These are phyloP conservation scores for Favolaschia claudopus DNA, from an alignment of 768 basidiomycete genomes.

Conservation along the genomic window DNA sequence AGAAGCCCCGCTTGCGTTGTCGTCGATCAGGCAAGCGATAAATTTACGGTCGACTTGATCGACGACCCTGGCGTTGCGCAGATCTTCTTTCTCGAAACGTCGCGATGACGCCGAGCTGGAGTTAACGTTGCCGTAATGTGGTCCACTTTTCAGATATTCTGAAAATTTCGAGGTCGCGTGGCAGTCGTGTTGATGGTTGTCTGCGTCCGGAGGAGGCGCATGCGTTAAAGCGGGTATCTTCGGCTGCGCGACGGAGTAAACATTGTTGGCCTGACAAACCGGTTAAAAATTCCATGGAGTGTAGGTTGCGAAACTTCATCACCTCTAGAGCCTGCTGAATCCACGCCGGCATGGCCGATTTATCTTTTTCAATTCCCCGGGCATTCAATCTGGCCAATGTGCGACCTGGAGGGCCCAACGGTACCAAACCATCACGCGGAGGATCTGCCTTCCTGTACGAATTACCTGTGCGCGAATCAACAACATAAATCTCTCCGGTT, in stretches of 20 bases:
- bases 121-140: conserved; percentile 15
- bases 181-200: conserved; percentile 10
- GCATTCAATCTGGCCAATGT: conserved; percentile 30
- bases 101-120: conserved; percentile 31
- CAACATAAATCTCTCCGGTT: conserved; percentile 63
- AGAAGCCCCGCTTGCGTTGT: too few species aligned
- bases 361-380: conserved; percentile 13
- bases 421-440: conserved; percentile 33
- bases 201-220: conserved; percentile 13
- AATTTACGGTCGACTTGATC: conserved; percentile 93
- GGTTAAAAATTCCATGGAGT: conserved; percentile 8
- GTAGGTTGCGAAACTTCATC: conserved; percentile 19
- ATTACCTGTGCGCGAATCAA: conserved; percentile 76
- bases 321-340: conserved; percentile 68
- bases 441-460: conserved; percentile 51
- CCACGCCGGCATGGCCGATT: conserved; percentile 62
- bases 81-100: conserved; percentile 59
- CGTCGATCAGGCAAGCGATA: conserved; percentile 72
- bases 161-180: conserved; percentile 18
- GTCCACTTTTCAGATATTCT: conserved; percentile 26
- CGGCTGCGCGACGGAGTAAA: conserved; percentile 58
- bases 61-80: conserved; percentile 67
- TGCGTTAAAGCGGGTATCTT: conserved; percentile 45
- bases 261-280: conserved; percentile 56
- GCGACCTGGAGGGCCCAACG: conserved; percentile 23